phyloP scores from a whole-genome alignment of 208 protist genomes.

The Wallacemonas rigidus region DNA sequence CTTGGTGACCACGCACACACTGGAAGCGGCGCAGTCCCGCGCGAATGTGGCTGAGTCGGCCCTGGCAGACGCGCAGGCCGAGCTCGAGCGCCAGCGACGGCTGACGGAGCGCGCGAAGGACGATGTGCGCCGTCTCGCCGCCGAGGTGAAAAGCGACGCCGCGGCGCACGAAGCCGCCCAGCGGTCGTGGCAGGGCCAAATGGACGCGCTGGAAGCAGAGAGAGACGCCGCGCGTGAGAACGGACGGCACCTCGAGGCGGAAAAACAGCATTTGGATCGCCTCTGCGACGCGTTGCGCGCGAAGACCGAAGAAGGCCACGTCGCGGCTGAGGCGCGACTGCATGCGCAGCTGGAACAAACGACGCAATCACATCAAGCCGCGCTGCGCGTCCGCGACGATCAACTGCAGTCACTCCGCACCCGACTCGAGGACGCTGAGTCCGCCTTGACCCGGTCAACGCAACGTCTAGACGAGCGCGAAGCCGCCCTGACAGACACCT shows the following conservation, averaged over 20 bases:
- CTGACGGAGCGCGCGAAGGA: slow-evolving; percentile 3
- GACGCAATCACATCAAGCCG: neutral
- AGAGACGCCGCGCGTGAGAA: slow-evolving; percentile 6
- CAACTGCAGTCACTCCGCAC: slow-evolving; percentile 12
- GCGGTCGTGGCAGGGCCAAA: neutral
- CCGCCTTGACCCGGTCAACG: neutral
- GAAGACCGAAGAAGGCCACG: slow-evolving; percentile 3
- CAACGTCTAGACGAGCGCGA: slow-evolving; percentile 23
- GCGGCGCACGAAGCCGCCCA: neutral
- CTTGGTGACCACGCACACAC: neutral
- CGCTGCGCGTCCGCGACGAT: neutral
- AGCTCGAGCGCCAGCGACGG: slow-evolving; percentile 16
- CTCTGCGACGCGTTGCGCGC: slow-evolving; percentile 24
- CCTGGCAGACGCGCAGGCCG: slow-evolving; percentile 21
- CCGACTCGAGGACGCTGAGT: neutral
- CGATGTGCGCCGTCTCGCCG: neutral
- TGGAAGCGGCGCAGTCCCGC: slow-evolving; percentile 10
- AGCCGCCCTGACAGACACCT: slow-evolving; percentile 2
- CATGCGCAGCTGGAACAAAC: slow-evolving; percentile 14
- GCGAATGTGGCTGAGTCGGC: slow-evolving; percentile 1
- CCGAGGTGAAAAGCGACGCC: neutral
- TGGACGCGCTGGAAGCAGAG: neutral
- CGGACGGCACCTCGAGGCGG: slow-evolving; percentile 11
- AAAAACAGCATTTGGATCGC: slow-evolving; percentile 16
- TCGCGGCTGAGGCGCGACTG: slow-evolving; percentile 20